Evolutionary conservation across 1,284 basidiomycete genomes (phyloP).

Genomic region (Melampsora americana): DNA sequence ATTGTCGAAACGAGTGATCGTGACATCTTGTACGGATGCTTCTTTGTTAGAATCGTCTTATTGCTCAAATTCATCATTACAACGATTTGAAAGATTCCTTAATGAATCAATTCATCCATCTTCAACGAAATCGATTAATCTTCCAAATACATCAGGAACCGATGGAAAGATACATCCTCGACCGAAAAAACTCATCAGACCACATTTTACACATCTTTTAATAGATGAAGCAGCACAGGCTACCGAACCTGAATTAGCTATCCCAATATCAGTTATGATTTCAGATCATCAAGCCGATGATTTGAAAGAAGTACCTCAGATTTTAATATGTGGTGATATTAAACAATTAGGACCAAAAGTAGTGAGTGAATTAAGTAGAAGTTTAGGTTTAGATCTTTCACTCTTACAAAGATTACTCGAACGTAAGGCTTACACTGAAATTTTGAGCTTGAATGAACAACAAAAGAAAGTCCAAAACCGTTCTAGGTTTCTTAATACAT

Average conservation of each 20-base stretch:
- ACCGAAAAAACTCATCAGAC: constrained; percentile 20
- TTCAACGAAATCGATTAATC: background rate
- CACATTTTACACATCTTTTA: constrained; percentile 55
- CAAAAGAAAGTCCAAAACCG: constrained; percentile 41
- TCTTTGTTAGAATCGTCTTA: constrained; percentile 51
- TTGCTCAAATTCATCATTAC: constrained; percentile 52
- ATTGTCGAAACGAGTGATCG: constrained; percentile 50
- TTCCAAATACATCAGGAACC: constrained; percentile 15
- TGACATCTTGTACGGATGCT: constrained; percentile 53
- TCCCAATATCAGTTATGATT: constrained; percentile 54
- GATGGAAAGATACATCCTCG: background rate
- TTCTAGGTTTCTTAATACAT: too few relatives aligned
- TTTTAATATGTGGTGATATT: constrained; percentile 55
- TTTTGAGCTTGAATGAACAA: constrained; percentile 45
- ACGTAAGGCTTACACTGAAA: constrained; percentile 50
- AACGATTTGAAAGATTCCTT: constrained; percentile 48
- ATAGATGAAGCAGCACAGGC: constrained; percentile 57
- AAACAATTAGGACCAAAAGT: constrained; percentile 56
- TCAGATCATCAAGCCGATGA: constrained; percentile 42
- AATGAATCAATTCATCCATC: constrained; percentile 46
- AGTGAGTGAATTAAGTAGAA: constrained; percentile 50
- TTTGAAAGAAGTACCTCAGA: constrained; percentile 46
- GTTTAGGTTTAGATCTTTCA: constrained; percentile 54
- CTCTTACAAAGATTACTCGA: constrained; percentile 55
- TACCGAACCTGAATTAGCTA: constrained; percentile 53